A percentile compares a stretch with the other conserved stretches of the same genome.
These are phyloP conservation scores for Rhynchosporium agropyri DNA, from an alignment of 2,329 filamentous ascomycete species.

Conservation along the genomic window DNA sequence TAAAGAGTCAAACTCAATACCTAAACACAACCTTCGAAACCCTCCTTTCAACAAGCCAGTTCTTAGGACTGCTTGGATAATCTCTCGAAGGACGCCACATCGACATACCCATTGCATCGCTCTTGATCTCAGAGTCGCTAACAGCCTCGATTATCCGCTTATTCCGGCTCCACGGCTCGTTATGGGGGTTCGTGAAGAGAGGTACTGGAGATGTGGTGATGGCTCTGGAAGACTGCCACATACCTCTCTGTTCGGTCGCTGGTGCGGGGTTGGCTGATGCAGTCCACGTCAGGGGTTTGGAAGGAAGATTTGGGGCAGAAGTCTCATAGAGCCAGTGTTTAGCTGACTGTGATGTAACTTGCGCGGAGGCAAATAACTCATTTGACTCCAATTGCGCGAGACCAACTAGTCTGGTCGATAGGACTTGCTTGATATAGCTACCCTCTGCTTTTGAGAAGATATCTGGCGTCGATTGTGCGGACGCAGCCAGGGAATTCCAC, in stretches of 20 bases:
- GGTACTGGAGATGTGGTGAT: neutral
- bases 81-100: constrained; percentile 31
- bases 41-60: constrained; percentile 32
- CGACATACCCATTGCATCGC: constrained; percentile 12
- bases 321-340: constrained; percentile 26
- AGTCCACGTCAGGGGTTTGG: constrained; percentile 19
- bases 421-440: constrained; percentile 18
- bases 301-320: constrained; percentile 2
- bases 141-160: constrained; percentile 26
- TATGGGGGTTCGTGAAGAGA: constrained; percentile 29
- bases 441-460: constrained; percentile 28
- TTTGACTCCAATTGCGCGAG: constrained; percentile 18
- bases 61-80: constrained; percentile 27
- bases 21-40: constrained; percentile 32
- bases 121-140: constrained; percentile 24
- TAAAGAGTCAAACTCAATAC: constrained; percentile 26
- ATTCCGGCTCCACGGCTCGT: constrained; percentile 30
- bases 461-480: constrained; percentile 17
- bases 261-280: neutral
- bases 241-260: constrained; percentile 1
- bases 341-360: neutral
- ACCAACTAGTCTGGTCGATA: constrained; percentile 2
- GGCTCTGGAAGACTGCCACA: constrained; percentile 29
- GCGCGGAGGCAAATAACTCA: constrained; percentile 16
- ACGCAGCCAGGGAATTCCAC: constrained; percentile 20